A percentile compares a stretch with the other conserved stretches of the same genome.
phyloP scores from a whole-genome alignment of 192 early-diverging fungal genomes.

The Oehlia diaphana region DNA sequence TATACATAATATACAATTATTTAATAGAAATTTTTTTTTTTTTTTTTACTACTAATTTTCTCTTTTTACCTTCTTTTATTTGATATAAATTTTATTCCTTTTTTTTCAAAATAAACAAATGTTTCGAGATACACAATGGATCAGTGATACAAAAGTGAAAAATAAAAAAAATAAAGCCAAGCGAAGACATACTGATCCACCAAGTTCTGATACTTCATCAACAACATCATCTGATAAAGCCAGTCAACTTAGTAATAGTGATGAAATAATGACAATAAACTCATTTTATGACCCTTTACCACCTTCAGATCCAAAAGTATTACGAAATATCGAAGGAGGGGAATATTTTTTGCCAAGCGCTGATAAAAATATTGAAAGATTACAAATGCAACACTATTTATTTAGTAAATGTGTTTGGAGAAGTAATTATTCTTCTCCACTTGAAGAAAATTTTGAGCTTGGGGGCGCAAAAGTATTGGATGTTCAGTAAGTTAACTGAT shows the following conservation, averaged over 20 bases:
- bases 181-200: background rate
- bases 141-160: background rate
- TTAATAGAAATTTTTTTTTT: no score
- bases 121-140: background rate
- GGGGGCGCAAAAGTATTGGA: conserved; percentile 8
- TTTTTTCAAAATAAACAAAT: background rate
- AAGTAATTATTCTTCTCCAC: background rate
- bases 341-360: conserved; percentile 16
- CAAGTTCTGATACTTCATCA: background rate
- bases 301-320: background rate
- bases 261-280: background rate
- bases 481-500: conserved; percentile 1
- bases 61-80: background rate
- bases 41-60: no score
- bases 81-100: background rate
- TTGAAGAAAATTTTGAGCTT: background rate
- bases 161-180: background rate
- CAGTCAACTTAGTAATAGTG: background rate
- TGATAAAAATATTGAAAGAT: conserved; percentile 12
- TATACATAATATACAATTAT: no score
- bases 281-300: background rate
- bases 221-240: background rate
- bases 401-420: conserved; percentile 7
- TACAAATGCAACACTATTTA: conserved; percentile 18
- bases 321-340: background rate